Conservation (phyloP, 2,329 filamentous ascomycete species). For the Dryadomyces sulphureus region DNA sequence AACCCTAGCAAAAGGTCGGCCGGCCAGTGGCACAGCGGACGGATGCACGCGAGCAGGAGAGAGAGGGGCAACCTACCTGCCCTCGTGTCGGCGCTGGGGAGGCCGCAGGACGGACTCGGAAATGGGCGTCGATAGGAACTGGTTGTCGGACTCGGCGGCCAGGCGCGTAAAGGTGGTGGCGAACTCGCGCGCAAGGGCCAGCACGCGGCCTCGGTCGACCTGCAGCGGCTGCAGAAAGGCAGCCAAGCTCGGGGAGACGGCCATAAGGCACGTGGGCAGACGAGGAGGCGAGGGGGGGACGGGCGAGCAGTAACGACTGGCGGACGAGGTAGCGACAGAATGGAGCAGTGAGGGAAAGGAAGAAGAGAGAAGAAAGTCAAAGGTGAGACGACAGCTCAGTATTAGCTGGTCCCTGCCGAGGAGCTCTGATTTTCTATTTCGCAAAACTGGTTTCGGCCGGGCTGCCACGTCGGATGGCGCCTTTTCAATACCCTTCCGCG, state of each 20-base stretch:
- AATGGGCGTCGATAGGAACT: slow-evolving; percentile 48
- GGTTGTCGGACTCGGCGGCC: slow-evolving; percentile 34
- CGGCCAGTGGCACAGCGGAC: too few species aligned
- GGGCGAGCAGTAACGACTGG: not conserved
- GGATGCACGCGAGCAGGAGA: not conserved
- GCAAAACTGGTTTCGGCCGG: not conserved
- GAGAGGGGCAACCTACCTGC: slow-evolving; percentile 29
- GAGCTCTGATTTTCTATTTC: not conserved
- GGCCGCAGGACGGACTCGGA: slow-evolving; percentile 41
- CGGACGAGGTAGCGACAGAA: not conserved
- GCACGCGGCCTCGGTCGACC: slow-evolving; percentile 29
- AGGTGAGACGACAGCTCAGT: not conserved
- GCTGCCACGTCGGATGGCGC: not conserved
- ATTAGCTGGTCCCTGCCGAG: not conserved
- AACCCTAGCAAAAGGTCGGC: not conserved
- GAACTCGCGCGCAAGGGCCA: slow-evolving; percentile 32
- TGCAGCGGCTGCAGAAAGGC: slow-evolving; percentile 36
- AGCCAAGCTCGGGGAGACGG: slow-evolving; percentile 13
- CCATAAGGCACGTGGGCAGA: not conserved
- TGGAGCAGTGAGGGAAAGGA: not conserved
- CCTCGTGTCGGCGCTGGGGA: slow-evolving; percentile 22
- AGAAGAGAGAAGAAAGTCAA: not conserved
- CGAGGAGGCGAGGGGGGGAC: not conserved
- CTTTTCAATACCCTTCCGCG: not conserved
- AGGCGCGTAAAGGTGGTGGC: slow-evolving; percentile 31